These are phyloP conservation scores for Beta corolliflora DNA, from an alignment of 179 eudicot species.

Conservation along the genomic window DNA sequence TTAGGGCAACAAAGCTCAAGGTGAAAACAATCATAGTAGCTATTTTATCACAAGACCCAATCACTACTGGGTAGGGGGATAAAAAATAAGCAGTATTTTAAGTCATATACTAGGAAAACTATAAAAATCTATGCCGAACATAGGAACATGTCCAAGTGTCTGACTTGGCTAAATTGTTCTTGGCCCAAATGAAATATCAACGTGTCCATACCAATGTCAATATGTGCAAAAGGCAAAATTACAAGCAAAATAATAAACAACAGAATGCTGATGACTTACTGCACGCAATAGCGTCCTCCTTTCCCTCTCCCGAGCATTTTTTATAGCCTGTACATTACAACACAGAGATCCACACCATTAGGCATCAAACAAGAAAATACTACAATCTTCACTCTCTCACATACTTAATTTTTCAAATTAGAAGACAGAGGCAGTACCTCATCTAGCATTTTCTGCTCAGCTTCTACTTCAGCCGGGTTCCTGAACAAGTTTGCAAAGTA, in stretches of 20 bases:
- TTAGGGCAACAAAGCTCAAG: background rate
- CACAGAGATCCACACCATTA: background rate
- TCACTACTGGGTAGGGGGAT: background rate
- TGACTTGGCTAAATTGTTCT: no score
- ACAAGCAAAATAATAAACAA: background rate
- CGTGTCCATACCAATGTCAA: no score
- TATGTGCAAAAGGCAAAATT: background rate
- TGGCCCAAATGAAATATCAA: no score
- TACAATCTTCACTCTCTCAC: background rate
- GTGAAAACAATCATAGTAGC: background rate
- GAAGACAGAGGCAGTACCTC: constrained; percentile 44
- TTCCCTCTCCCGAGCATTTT: constrained; percentile 52
- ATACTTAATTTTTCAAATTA: background rate
- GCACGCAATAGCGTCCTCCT: constrained; percentile 40
- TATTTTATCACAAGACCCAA: background rate
- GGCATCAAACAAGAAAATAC: background rate
- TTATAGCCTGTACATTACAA: constrained; percentile 36
- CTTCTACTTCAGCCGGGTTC: constrained; percentile 67
- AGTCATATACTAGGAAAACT: background rate
- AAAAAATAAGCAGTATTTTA: background rate
- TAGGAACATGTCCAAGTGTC: no score
- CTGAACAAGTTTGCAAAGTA: constrained; percentile 33
- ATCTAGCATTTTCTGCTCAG: constrained; percentile 80
- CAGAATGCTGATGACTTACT: constrained; percentile 17
- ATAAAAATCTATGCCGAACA: no score